Evolutionary conservation across 306 rosid genomes (phyloP), one percentile per base, ranked within the genome.

Genomic region (Casuarina cunninghamiana): DNA sequence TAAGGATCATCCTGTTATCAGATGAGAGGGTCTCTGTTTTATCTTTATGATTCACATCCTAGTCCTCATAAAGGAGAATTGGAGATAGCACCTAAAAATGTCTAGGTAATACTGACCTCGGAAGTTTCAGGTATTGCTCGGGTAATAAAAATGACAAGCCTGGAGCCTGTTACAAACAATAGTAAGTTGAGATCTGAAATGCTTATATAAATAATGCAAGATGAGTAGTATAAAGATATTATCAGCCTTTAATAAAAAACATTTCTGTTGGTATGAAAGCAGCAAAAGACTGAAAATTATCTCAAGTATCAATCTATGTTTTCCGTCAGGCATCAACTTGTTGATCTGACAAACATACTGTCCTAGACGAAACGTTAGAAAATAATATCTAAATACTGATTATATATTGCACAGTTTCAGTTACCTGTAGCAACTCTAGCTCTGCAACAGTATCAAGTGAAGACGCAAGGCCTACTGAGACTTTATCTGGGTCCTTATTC

Each of bases 111-210:
- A 84, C 90, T 84, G 62, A 91, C 97, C 98, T 86, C 72, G 98
- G 97, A 82, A 92, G 92, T 78, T 84, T 88, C 80, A 61, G 2
- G 85, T 84, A 92, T 75, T 90, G 97, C 81, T 71, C 80, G 0
- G 98, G 98, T 87, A 92, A 87, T 73, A 94, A 82, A 85, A 94
- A 94, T 38, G 97, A 91, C 76, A 94, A 79, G n/a, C 98, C 98
- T 2, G 95, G 97, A 60, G 98, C 97, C 98, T 92, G 92, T 84
- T 71, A 71, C 66, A 73, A 48, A 83, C 70, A 78, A 79, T 57
- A 78, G 65, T 75, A 79, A 77, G 60, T 75, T 84, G 79, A 78
- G 75, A 72, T 69, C 75, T 48, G 26, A 75, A 71, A 86, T 21
- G 75, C 13, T 76, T 26, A 75, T 12, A 63, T 15, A 63, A 11